Evolutionary conservation across 768 basidiomycete genomes (phyloP).

Genomic region (Tephrocybe sp.): DNA sequence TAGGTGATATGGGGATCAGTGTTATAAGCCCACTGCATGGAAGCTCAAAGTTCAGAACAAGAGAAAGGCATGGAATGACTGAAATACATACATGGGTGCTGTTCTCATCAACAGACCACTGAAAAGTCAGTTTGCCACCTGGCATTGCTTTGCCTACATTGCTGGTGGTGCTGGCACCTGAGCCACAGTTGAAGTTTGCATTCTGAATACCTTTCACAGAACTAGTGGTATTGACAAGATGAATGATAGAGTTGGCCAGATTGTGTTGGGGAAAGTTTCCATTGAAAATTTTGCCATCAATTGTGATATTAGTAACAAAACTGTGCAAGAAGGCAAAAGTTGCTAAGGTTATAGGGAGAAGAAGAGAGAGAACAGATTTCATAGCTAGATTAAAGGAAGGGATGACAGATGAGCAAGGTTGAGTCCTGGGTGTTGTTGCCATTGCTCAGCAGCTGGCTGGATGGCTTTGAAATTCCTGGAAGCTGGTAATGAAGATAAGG

Average conservation of each 20-base stretch:
- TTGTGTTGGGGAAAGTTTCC: slow-evolving; percentile 34
- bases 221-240: slow-evolving; percentile 33
- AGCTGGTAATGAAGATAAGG: too few species aligned
- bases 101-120: slow-evolving; percentile 61
- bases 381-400: too few species aligned
- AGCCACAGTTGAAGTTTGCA: slow-evolving; percentile 58
- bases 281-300: too few species aligned
- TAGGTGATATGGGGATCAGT: slow-evolving; percentile 75
- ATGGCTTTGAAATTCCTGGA: too few species aligned
- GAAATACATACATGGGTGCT: slow-evolving; percentile 26
- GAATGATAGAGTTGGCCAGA: slow-evolving; percentile 32
- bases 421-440: too few species aligned
- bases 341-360: too few species aligned
- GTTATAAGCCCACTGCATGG: slow-evolving; percentile 46
- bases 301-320: too few species aligned
- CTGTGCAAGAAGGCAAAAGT: too few species aligned
- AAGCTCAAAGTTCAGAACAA: neutral
- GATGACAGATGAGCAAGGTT: too few species aligned
- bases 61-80: neutral
- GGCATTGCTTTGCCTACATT: slow-evolving; percentile 56
- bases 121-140: slow-evolving; percentile 52
- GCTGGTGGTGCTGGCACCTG: slow-evolving; percentile 45
- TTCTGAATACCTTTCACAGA: slow-evolving; percentile 58
- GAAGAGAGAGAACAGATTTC: too few species aligned
- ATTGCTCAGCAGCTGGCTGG: too few species aligned